A percentile compares a stretch with the other conserved stretches of the same genome.
Evolutionary conservation across 1,139 yeast species (phyloP).

Genomic region (Oligophagozyma castellii): DNA sequence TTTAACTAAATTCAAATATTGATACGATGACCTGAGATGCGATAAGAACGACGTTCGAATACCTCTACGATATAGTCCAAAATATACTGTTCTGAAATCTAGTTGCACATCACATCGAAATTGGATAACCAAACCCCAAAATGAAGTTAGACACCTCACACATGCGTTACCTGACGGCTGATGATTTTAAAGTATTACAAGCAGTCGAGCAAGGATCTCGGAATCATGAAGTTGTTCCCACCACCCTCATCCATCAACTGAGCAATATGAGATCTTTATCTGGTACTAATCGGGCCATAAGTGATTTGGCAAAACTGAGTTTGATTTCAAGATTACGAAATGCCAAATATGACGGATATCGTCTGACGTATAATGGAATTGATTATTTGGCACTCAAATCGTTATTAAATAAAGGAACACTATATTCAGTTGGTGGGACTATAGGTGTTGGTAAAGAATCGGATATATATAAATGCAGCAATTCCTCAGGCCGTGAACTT

Average conservation of each 20-base stretch:
- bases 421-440: constrained; percentile 71
- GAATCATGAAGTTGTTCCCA: constrained; percentile 92
- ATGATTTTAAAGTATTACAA: constrained; percentile 78
- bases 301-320: constrained; percentile 77
- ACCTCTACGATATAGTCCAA: not conserved
- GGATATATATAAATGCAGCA: constrained; percentile 82
- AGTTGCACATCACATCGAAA: not conserved
- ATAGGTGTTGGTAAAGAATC: constrained; percentile 98
- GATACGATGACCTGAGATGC: no score
- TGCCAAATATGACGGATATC: constrained; percentile 84
- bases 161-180: constrained; percentile 83
- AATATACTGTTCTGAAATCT: not conserved
- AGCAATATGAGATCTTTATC: constrained; percentile 68
- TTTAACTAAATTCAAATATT: no score
- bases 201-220: constrained; percentile 87
- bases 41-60: no score
- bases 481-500: constrained; percentile 45
- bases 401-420: constrained; percentile 56
- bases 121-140: no score
- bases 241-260: constrained; percentile 62
- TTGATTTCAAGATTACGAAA: constrained; percentile 68
- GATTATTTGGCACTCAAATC: constrained; percentile 85
- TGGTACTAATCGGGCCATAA: constrained; percentile 65
- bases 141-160: constrained; percentile 91
- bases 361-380: constrained; percentile 76